Base-by-base conservation (phyloP, 495 filamentous ascomycete species). In the Elaphomyces granulatus region DNA sequence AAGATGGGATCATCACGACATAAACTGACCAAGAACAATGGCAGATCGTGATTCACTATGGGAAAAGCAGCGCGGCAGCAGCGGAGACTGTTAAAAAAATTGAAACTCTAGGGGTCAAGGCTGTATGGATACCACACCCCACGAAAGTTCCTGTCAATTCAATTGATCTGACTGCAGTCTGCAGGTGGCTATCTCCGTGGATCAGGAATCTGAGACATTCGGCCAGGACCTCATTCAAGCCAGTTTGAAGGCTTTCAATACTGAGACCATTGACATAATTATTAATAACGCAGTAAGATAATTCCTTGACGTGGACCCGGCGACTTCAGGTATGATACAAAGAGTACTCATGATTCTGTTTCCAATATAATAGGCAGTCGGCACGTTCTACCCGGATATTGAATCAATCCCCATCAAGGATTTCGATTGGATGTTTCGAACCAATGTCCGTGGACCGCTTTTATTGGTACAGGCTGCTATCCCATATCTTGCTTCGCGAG, bases 391-490 rank as follows among this genome's bases (percentile, higher is more conserved):
- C 18, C 1, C 14, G 12, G 30, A 34, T 20, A 34, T 32, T 34
- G 9, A 30, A n/a, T 33, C 28, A 3, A 15, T 41, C 15, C 39
- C 39, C 8, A 38, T 54, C 41, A 53, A 46, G 37, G 48, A 45
- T 16, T 49, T 37, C 15, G 32, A 43, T n/a, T 34, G 10, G 1
- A 14, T 45, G 18, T 45, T 45, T 19, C 15, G 43, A 10, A 36
- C 37, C 49, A 85, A 85, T 56, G 77, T 81, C 4, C 72, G 74
- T 0, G 80, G 74, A 0, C 75, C 77, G 1, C 54, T 80, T 17
- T 63, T 85, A 0, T 61, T 83, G 10, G 61, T 72, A 23, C 69
- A 78, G 54, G 72, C 74, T 8, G 70, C 66, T 1, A 37, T 67
- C 38, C 73, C 73, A 0, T 67, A 72, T 52, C 68, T 82, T 3